Evolutionary conservation across 495 filamentous ascomycete genomes (phyloP), one percentile per base, ranked within the genome.

Genomic region (Sordaria brevicollis): DNA sequence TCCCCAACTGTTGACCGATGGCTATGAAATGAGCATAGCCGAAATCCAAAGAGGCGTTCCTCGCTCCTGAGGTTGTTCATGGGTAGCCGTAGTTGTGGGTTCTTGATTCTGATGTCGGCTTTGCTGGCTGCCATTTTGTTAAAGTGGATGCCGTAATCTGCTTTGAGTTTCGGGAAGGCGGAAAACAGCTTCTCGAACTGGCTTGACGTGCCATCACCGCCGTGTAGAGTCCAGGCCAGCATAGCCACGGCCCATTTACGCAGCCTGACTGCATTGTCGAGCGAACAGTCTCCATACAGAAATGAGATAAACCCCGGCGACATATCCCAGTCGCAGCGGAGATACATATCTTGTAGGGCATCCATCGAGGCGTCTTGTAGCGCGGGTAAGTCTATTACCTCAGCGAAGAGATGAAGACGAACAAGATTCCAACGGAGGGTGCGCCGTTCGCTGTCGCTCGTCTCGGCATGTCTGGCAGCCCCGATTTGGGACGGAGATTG

Each of bases 181-280:
- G 76, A 72, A 67, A 85, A 81, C 17, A 83, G 72, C 11, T 68
- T 68, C 35, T 80, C 76, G 67, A 81, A 79, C 37, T 70, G 76
- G 33, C 73, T 73, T 41, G 77, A 68, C 35, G 70, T 65, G 35
- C 65, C 31, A 34, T 78, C 73, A n/a, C 69, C 71, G 21, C 74
- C 73, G 66, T 76, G 73, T 11, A 83, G 77, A 10, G 77, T 77
- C 80, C 82, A 84, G 2, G 82, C 82, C 19, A 83, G 78, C 83
- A 85, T 83, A 31, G 82, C 82, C 2, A 84, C 79, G 13, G 82
- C 81, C 83, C 83, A 85, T 67, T 79, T 79, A 19, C 83, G 79
- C 29, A 85, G 74, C 19, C 80, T 75, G 57, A 80, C 75, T 65
- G 81, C 78, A 65, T 79, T 78, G 10, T 78, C 72, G 13, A 78